phyloP scores from a whole-genome alignment of 306 rosid genomes.

The Biancaea sappan region DNA sequence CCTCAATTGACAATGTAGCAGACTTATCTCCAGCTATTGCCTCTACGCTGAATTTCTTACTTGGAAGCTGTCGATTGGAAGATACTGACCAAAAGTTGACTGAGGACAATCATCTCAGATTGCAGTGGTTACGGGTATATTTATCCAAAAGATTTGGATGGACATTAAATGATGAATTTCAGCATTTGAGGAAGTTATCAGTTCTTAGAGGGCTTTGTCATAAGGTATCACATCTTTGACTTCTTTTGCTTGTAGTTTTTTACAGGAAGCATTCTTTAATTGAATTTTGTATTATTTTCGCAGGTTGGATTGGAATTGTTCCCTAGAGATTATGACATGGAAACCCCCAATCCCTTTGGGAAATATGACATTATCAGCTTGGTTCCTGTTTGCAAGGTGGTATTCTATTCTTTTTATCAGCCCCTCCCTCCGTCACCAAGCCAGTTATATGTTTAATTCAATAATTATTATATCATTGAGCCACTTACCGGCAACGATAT shows the following conservation, averaged over 20 bases:
- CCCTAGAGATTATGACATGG: constrained; percentile 89
- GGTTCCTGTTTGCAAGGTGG: constrained; percentile 94
- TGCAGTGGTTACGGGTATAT: constrained; percentile 68
- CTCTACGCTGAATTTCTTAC: constrained; percentile 69
- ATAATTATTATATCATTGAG: constrained; percentile 10
- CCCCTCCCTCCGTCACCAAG: background rate
- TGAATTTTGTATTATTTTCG: constrained; percentile 12
- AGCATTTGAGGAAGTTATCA: constrained; percentile 74
- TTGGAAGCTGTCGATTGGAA: constrained; percentile 59
- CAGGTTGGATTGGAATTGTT: constrained; percentile 90
- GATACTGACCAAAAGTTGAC: constrained; percentile 43
- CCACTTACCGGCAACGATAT: constrained; percentile 1
- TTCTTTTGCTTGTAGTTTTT: background rate
- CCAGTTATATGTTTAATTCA: constrained; percentile 23
- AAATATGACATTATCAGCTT: constrained; percentile 72
- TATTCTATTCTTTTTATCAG: constrained; percentile 13
- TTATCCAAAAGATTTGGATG: constrained; percentile 74
- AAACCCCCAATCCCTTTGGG: constrained; percentile 68
- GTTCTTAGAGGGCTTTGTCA: constrained; percentile 91
- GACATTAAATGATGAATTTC: constrained; percentile 73
- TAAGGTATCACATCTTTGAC: constrained; percentile 51
- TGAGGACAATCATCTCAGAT: constrained; percentile 58
- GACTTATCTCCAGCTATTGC: constrained; percentile 71
- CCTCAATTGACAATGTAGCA: constrained; percentile 55
- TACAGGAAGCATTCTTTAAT: constrained; percentile 24